Conservation (phyloP, 768 basidiomycete genomes). For the Hemileccinum impolitum region DNA sequence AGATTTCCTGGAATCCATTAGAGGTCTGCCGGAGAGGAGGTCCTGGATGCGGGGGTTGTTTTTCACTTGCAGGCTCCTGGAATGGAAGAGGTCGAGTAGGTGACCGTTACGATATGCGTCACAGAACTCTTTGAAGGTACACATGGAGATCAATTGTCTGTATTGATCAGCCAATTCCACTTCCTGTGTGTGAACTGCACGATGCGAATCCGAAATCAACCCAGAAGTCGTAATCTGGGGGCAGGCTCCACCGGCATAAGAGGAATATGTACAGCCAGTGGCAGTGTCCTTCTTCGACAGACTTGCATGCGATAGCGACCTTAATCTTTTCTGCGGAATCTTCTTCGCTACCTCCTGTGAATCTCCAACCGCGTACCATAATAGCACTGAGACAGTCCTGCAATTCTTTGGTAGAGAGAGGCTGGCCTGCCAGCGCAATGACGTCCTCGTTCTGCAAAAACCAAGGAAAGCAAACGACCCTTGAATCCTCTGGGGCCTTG, state of each 20-base stretch:
- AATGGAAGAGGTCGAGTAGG: slow-evolving; percentile 6
- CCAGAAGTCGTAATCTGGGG: slow-evolving; percentile 5
- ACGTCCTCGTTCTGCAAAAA: slow-evolving; percentile 34
- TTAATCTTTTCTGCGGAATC: slow-evolving; percentile 1
- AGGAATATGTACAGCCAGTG: neutral
- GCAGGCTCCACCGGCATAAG: neutral
- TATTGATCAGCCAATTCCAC: slow-evolving; percentile 6
- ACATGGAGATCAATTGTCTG: slow-evolving; percentile 2
- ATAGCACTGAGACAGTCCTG: neutral
- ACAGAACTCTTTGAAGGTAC: slow-evolving; percentile 12
- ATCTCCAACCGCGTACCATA: slow-evolving; percentile 5
- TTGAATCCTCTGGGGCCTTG: slow-evolving; percentile 16
- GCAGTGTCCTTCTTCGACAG: neutral
- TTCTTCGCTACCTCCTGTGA: slow-evolving; percentile 5
- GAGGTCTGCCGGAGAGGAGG: neutral
- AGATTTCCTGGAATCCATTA: slow-evolving; percentile 1
- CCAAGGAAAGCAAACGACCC: slow-evolving; percentile 36
- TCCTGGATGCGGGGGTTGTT: neutral
- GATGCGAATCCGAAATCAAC: slow-evolving; percentile 20
- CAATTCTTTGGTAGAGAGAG: neutral
- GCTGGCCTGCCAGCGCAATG: slow-evolving; percentile 15
- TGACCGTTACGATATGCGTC: neutral
- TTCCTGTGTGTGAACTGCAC: slow-evolving; percentile 6
- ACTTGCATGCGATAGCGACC: neutral
- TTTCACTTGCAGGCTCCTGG: neutral